A percentile compares a stretch with the other conserved stretches of the same genome.
These are phyloP conservation scores for Myriosclerotinia duriaeana DNA, from an alignment of 2,329 filamentous ascomycete species.

Conservation along the genomic window DNA sequence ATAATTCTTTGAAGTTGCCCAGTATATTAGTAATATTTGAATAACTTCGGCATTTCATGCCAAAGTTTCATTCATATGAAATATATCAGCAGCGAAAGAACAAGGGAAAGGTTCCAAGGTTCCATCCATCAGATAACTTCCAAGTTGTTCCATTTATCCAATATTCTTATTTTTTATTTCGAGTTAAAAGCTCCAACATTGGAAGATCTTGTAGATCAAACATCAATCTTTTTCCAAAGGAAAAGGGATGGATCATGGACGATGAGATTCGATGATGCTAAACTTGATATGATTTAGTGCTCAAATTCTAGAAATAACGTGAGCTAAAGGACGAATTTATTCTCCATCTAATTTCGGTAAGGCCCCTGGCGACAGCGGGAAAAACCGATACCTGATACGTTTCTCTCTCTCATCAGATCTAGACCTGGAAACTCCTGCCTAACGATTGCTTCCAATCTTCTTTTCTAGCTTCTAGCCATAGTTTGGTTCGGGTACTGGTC, in stretches of 20 bases:
- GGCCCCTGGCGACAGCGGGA: slow-evolving; percentile 7
- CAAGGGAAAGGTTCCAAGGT: not conserved
- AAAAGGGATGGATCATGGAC: not conserved
- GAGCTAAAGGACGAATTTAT: slow-evolving; percentile 3
- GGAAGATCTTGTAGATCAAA: slow-evolving; percentile 16
- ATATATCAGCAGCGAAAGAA: not conserved
- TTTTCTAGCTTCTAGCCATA: slow-evolving; percentile 1
- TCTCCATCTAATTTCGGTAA: slow-evolving; percentile 18
- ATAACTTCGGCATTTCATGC: not conserved
- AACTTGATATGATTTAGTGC: not conserved
- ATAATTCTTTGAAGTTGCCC: too few species aligned
- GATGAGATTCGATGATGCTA: slow-evolving; percentile 8
- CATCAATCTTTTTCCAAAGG: not conserved
- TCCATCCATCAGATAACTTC: not conserved
- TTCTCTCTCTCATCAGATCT: slow-evolving; percentile 1
- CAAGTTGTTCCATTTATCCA: not conserved
- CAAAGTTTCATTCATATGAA: not conserved
- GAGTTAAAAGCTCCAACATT: not conserved
- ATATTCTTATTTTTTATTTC: not conserved
- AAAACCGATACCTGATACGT: slow-evolving; percentile 7
- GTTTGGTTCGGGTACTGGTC: slow-evolving; percentile 4
- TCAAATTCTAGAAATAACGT: not conserved
- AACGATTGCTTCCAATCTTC: slow-evolving; percentile 5
- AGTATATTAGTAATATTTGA: too few species aligned
- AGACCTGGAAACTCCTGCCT: not conserved